Base-by-base conservation (phyloP, 139 green algal genomes). In the Astrephomene gubernaculifera region DNA sequence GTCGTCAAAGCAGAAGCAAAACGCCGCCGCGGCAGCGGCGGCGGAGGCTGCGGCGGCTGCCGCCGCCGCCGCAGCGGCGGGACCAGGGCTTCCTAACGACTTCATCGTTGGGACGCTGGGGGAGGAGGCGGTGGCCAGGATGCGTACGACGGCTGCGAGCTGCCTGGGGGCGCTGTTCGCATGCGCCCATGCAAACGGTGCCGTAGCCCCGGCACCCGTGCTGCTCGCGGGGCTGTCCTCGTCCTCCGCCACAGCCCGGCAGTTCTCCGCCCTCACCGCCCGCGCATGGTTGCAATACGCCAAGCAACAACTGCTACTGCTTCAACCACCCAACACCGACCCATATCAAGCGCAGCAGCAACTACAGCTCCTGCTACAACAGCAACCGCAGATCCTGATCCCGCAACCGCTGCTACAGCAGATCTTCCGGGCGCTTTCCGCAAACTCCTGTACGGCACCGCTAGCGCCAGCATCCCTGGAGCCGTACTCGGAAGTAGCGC, bases 401-500 rank as follows among this genome's bases (percentile, higher is more conserved):
- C 60, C 71, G 60, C 36, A 33, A 81, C 36, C 31, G 43, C 53
- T 73, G 31, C 61, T 72, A 53, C 6, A 27, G 44, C 17, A 19
- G 68, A 29, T 44, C 33, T 71, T 82, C 5, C 27, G 43, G 2
- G 57, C 79, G n/a, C 38, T 78, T n/a, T 43, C 82, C 25, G 64
- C 82, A 22, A 49, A 68, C 54, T 57, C 69, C 0, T 54, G 78
- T 0, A 17, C 61, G 17, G 60, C 54, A 52, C 79, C 79, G 45
- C 67, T 86, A 45, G 36, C 64, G 79, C 79, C 79, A 8, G 65
- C 39, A 17, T 80, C 57, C 25, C 43, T 81, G 19, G 87, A 90
- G 49, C 90, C 93, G 2, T 98, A 96, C 73, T 57, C 24, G 9
- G 95, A 97, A 86, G 36, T 92, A 31, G 29, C 39, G n/a, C 67